Conservation (phyloP, 345 rosid genomes). For the Linum tenue region DNA sequence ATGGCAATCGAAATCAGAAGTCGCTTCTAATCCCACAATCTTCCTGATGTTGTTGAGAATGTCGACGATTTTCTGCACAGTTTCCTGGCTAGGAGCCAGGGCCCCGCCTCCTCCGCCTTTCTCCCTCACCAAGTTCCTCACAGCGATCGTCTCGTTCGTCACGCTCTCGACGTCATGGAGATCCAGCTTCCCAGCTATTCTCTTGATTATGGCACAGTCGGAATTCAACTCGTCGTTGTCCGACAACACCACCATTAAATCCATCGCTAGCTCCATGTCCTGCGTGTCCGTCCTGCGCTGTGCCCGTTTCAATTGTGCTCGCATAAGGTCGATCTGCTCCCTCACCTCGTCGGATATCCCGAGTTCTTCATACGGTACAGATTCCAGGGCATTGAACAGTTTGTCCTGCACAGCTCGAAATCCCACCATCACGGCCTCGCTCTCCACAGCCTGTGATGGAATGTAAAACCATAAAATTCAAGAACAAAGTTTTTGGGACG, state of each 20-base stretch:
- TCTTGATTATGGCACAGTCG: constrained; percentile 55
- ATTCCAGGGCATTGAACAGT: constrained; percentile 33
- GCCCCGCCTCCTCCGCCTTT: constrained; percentile 19
- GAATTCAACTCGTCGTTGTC: constrained; percentile 51
- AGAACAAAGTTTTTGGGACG: background rate
- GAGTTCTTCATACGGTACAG: constrained; percentile 41
- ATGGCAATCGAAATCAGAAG: constrained; percentile 30
- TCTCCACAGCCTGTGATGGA: constrained; percentile 45
- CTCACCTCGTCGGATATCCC: constrained; percentile 43
- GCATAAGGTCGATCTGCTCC: constrained; percentile 51
- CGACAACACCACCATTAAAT: constrained; percentile 62
- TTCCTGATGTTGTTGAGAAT: constrained; percentile 62
- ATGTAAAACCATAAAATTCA: constrained; percentile 9
- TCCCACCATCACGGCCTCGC: constrained; percentile 34
- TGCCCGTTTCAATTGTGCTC: constrained; percentile 41
- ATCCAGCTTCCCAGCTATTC: constrained; percentile 68
- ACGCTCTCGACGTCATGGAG: constrained; percentile 45
- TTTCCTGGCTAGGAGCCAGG: constrained; percentile 20
- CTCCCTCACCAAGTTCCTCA: constrained; percentile 36
- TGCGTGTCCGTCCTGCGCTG: constrained; percentile 66
- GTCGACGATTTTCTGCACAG: constrained; percentile 39
- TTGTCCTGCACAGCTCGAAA: constrained; percentile 45
- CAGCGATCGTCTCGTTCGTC: constrained; percentile 45
- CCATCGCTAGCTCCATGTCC: constrained; percentile 77
- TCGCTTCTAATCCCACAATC: constrained; percentile 45